Evolutionary conservation across 176 grass and related monocot genomes (phyloP), one percentile per base, ranked within the genome.

Genomic region (Cymbopogon citratus): DNA sequence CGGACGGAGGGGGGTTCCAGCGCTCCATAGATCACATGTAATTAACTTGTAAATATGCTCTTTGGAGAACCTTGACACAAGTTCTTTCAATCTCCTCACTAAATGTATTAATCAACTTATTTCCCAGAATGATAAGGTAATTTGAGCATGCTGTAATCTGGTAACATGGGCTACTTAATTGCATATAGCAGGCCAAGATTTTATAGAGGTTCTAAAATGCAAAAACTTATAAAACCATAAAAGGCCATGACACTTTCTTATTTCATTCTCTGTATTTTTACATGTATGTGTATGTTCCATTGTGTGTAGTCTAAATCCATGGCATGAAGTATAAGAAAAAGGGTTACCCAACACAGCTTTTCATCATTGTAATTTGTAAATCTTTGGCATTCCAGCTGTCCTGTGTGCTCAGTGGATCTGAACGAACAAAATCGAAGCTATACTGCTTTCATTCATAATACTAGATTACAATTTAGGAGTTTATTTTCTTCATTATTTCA

Each of bases 401-500:
- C 21, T 79, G 5, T 72, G 77, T 33, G 31, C 31, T 33, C 31
- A 33, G 31, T 33, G 31, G 31, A 33, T 33, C 31, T 33, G 31
- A 33, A 64, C 15, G 67, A 73, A 57, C 66, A 67, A 59, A 77
- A 73, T 51, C 5, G 15, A 88, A 46, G n/a, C 54, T 89, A 70
- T 9, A 82, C 23, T 73, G 28, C 74, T 68, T n/a, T 26, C 66
- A 52, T n/a, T 26, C 66, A 52, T 57, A 66, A 86, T 69, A 51
- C 48, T 86, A 86, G 13, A 74, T 44, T 86, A 70, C 28, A 78
- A 31, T 85, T 62, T 85, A 59, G 36, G 84, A 25, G 68, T 74
- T 74, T 59, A 63, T 90, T 93, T 81, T 87, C 81, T 87, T 93
- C 77, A 90, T 68, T 78, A 90, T 79, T 3, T 85, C 89, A 40